Evolutionary conservation across 1,284 basidiomycete genomes (phyloP), one percentile per base, ranked within the genome.

Genomic region (Ceratobasidium sp.): DNA sequence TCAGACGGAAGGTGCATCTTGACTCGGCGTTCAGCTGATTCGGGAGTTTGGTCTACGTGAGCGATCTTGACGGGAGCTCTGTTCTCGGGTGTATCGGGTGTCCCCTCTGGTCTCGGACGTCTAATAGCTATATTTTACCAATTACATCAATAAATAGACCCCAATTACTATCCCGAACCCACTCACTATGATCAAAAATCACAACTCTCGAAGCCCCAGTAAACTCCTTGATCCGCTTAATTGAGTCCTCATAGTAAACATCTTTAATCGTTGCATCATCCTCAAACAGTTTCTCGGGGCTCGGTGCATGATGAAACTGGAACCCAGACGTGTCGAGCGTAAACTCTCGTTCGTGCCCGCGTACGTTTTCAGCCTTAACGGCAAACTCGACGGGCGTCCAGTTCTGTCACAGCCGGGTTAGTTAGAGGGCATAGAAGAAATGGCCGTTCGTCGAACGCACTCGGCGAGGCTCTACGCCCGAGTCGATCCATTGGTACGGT

Each of bases 141-240:
- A 23, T 23, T 9, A 20, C 26, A 44, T n/a, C 28, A 26, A 44
- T 39, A 66, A 56, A 1, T 42, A 3, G n/a, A 15, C n/a, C 3
- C 20, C 10, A 40, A n/a, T 15, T 33, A 26, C 23, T 26, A n/a
- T n/a, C n/a, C n/a, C 15, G 5, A 5, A 42, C 15, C 2, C 51
- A 33, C 90, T 82, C 79, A 91, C 90, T 92, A 83, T 92, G 91
- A 82, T 92, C 91, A 80, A 92, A 92, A 28, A 91, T 77, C 13
- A 91, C 89, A 20, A 90, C 89, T 44, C 87, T 86, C 77, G 86
- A 89, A 0, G 91, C 91, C 1, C 91, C 91, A 0, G 91, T 92
- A 10, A 90, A 80, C 80, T 89, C 84, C 85, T 92, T 92, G 70
- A 92, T 85, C 51, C 91, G 84, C 82, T 89, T 88, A 46, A 87